Conservation (phyloP, 2,329 filamentous ascomycete genomes). For the Eurotiales sp. region DNA sequence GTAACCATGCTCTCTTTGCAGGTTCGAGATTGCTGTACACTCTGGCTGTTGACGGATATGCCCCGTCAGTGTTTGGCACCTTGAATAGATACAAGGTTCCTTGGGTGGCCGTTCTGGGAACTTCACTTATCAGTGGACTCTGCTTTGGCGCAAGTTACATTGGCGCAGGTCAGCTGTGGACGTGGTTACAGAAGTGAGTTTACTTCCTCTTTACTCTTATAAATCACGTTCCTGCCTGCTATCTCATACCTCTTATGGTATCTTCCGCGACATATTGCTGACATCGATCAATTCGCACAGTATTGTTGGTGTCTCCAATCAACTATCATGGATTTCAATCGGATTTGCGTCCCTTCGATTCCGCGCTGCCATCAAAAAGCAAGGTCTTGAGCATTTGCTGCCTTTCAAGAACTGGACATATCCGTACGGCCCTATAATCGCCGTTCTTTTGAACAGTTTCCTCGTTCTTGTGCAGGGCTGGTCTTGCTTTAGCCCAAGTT, state of each 20-base stretch:
- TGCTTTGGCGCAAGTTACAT: slow-evolving; percentile 65
- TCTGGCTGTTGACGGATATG: slow-evolving; percentile 53
- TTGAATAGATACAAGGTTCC: slow-evolving; percentile 51
- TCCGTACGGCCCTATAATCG: slow-evolving; percentile 57
- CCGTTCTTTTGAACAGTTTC: slow-evolving; percentile 55
- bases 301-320: slow-evolving; percentile 65
- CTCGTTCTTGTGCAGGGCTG: slow-evolving; percentile 62
- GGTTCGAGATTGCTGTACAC: slow-evolving; percentile 57
- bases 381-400: slow-evolving; percentile 59
- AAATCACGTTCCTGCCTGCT: too few species aligned
- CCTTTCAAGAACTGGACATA: slow-evolving; percentile 67
- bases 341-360: slow-evolving; percentile 64
- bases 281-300: too few species aligned
- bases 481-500: slow-evolving; percentile 56
- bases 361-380: slow-evolving; percentile 53
- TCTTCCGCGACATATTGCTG: neutral
- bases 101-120: slow-evolving; percentile 54
- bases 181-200: slow-evolving; percentile 61
- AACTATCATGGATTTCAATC: slow-evolving; percentile 62
- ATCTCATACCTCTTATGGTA: too few species aligned
- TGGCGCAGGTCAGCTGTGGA: slow-evolving; percentile 62
- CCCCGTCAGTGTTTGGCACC: slow-evolving; percentile 52
- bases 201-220: neutral
- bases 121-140: slow-evolving; percentile 52
- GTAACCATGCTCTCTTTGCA: slow-evolving; percentile 58